Percentiles rank a stretch among this genome's conserved stretches.
These are phyloP conservation scores for Daldinia loculata DNA, from an alignment of 495 filamentous ascomycete genomes.

Conservation along the genomic window DNA sequence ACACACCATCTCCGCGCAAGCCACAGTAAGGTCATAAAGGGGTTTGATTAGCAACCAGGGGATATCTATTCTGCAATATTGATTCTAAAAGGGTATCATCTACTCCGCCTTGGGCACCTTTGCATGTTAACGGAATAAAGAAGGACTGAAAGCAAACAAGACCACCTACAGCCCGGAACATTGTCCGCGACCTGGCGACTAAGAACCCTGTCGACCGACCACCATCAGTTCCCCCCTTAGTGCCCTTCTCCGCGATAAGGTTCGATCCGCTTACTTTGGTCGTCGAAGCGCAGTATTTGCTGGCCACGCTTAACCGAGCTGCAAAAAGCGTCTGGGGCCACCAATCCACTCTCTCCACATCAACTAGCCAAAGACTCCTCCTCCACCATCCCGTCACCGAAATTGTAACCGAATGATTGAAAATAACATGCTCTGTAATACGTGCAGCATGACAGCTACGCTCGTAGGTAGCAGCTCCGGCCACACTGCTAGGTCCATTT, in stretches of 20 bases:
- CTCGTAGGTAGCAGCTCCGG: constrained; percentile 69
- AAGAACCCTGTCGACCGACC: constrained; percentile 34
- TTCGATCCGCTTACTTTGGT: constrained; percentile 27
- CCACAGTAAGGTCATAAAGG: constrained; percentile 16
- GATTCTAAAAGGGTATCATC: constrained; percentile 48
- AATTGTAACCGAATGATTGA: constrained; percentile 69
- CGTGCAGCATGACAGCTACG: constrained; percentile 68
- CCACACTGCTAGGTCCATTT: constrained; percentile 65
- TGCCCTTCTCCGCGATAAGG: constrained; percentile 20
- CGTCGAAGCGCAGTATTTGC: constrained; percentile 33
- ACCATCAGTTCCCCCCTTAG: constrained; percentile 10
- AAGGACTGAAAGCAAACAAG: constrained; percentile 33
- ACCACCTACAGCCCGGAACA: constrained; percentile 22
- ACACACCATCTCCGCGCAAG: constrained; percentile 42
- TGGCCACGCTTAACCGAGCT: constrained; percentile 44
- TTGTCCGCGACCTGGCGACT: constrained; percentile 22
- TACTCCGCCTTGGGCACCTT: constrained; percentile 46
- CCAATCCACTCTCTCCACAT: constrained; percentile 39
- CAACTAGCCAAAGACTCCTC: constrained; percentile 18
- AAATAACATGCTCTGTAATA: constrained; percentile 73
- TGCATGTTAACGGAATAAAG: constrained; percentile 36
- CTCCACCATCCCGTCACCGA: constrained; percentile 46
- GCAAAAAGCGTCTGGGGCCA: constrained; percentile 26
- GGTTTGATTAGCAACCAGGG: constrained; percentile 37
- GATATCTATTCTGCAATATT: constrained; percentile 38